Base-by-base conservation (phyloP, 306 rosid species). In the Cucumis cinereus region DNA sequence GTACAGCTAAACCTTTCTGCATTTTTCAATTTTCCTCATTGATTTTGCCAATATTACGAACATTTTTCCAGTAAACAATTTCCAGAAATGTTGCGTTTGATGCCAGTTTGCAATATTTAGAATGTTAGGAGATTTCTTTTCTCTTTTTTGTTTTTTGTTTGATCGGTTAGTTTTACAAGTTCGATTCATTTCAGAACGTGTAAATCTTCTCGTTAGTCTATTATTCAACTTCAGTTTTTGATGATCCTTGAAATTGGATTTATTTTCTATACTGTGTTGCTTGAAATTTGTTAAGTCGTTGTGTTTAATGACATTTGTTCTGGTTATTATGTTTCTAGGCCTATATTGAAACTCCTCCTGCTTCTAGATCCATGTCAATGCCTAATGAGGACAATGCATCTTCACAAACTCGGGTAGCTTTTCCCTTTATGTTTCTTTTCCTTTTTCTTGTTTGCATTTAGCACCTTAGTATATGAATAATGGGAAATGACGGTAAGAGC, bases 351-450 rank as follows among this genome's bases (percentile, higher is more conserved):
- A 24, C 78, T 73, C 45, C 53, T 76, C 36, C 77, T 76, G 68
- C 79, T 84, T 82, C 38, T 33, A 52, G 74, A 61, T 63, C 77
- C 77, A 89, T 90, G 96, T 86, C 90, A 13, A 61, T 58, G 81
- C 86, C 95, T 17, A 77, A 90, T 20, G 93, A 90, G 67, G 97
- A 91, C 57, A 80, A 76, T 84, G 52, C 69, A 69, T 67, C 97
- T 41, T 79, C 92, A 47, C 81, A 88, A 54, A 77, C 86, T 52
- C 92, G 90, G 97, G 99, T 92, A 80, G 58, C 23, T 30, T 30
- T 77, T 6, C 40, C 54, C 72, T 50, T 36, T 70, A 0, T 28
- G 17, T 30, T 10, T 83, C 1, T 43, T n/a, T 35, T 49, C 17
- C 20, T 4, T 11, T 71, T 57, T 73, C 45, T 66, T 58, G 14